Evolutionary conservation across 1,284 basidiomycete genomes (phyloP).

Genomic region (Ustilago loliicola): DNA sequence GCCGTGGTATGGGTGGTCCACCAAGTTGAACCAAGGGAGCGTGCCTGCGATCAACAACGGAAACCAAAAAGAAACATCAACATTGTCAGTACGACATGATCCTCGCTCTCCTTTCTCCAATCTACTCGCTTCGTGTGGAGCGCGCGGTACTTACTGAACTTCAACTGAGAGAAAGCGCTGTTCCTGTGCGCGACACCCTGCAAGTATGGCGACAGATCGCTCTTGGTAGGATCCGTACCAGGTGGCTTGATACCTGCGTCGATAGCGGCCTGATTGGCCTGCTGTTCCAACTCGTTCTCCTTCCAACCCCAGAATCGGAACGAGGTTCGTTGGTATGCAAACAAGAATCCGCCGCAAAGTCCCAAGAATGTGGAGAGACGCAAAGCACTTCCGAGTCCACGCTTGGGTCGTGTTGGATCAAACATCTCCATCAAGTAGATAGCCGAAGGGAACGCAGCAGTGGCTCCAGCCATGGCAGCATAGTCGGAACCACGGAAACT

Average conservation of each 20-base stretch:
- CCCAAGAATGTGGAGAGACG: conserved; percentile 72
- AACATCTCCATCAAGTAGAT: conserved; percentile 74
- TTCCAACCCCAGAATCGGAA: conserved; percentile 97
- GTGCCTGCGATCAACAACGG: conserved; percentile 43
- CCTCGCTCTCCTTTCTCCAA: not conserved
- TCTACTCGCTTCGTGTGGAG: too few relatives aligned
- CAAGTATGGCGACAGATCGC: conserved; percentile 85
- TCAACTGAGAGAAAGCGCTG: conserved; percentile 85
- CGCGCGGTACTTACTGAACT: conserved; percentile 62
- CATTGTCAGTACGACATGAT: not conserved
- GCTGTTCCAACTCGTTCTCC: conserved; percentile 78
- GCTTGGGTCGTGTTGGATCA: conserved; percentile 62
- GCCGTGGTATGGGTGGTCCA: conserved; percentile 67
- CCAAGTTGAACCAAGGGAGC: conserved; percentile 70
- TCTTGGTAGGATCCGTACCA: conserved; percentile 72
- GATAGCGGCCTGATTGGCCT: conserved; percentile 46
- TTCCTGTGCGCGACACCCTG: conserved; percentile 90
- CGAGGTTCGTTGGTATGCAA: conserved; percentile 86
- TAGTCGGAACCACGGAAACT: conserved; percentile 93
- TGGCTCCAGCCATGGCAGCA: conserved; percentile 83
- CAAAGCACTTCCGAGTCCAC: conserved; percentile 55
- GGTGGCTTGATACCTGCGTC: conserved; percentile 49
- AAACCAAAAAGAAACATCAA: not conserved
- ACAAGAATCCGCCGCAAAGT: conserved; percentile 87
- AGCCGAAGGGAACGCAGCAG: conserved; percentile 82